A percentile compares a stretch with the other conserved stretches of the same genome.
phyloP scores from a whole-genome alignment of 257 asterid species.

The Penstemon davidsonii region DNA sequence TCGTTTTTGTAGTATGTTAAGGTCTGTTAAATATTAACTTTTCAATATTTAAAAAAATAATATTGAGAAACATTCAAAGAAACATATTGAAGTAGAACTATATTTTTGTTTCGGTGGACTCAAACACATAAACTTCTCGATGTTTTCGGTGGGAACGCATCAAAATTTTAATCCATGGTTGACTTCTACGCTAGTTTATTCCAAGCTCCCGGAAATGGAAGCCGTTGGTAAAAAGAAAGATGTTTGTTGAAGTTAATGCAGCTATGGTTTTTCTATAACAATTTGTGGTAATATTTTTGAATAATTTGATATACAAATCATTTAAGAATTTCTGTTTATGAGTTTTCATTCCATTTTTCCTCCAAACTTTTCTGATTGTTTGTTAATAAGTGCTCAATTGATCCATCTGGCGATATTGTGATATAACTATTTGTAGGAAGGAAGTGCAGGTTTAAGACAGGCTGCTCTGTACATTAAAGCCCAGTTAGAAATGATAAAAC shows the following conservation, averaged over 20 bases:
- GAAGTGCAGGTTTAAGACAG: slow-evolving; percentile 76
- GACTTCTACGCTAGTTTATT: not conserved
- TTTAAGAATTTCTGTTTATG: not conserved
- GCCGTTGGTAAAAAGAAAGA: slow-evolving; percentile 1
- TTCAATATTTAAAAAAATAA: no score
- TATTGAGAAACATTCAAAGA: no score
- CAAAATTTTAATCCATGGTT: no score
- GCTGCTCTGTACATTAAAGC: slow-evolving; percentile 76
- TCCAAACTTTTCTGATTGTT: not conserved
- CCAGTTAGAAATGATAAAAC: slow-evolving; percentile 74
- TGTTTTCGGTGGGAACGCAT: no score
- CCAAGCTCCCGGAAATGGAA: slow-evolving; percentile 10
- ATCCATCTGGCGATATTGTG: slow-evolving; percentile 20
- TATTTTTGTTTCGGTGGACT: no score
- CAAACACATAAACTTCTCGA: no score
- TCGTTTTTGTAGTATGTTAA: no score
- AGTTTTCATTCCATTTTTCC: no score
- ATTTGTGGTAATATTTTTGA: not conserved
- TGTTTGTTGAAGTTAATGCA: slow-evolving; percentile 18
- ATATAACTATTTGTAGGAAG: slow-evolving; percentile 56
- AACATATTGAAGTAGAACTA: no score
- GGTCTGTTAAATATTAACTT: no score
- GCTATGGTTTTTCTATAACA: slow-evolving; percentile 4
- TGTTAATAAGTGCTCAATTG: not conserved
- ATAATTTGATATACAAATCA: not conserved